Percentiles rank a stretch among this genome's conserved stretches.
These are phyloP conservation scores for Pythium scleroteichum DNA, from an alignment of 352 stramenopile species.

Conservation along the genomic window DNA sequence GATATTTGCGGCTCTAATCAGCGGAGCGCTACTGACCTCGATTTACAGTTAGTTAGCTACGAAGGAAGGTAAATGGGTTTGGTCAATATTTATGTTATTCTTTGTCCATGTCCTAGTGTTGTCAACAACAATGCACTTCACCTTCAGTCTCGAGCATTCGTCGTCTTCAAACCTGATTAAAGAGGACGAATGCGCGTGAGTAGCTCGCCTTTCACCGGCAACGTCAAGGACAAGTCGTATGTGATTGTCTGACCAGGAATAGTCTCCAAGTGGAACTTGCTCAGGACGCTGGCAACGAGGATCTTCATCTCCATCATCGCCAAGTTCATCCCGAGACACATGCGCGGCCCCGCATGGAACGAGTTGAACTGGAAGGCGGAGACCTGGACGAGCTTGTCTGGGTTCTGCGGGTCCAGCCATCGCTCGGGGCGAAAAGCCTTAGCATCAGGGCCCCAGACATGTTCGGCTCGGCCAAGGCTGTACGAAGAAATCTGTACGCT, in stretches of 20 bases:
- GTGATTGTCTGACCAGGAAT: conserved; percentile 22
- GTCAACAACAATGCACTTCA: no score
- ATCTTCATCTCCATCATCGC: conserved; percentile 58
- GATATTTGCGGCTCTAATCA: no score
- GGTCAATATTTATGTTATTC: conserved; percentile 5
- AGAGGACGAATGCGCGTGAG: conserved; percentile 11
- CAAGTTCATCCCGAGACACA: conserved; percentile 49
- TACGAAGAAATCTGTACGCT: conserved; percentile 35
- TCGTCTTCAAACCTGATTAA: conserved; percentile 1
- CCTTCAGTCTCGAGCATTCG: not conserved
- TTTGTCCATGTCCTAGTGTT: no score
- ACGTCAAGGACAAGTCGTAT: conserved; percentile 29
- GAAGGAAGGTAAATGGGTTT: no score
- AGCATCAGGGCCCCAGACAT: conserved; percentile 38
- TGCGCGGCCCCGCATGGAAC: conserved; percentile 48
- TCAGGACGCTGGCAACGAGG: conserved; percentile 36
- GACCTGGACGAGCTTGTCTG: conserved; percentile 19
- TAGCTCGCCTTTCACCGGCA: conserved; percentile 23
- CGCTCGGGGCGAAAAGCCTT: conserved; percentile 34
- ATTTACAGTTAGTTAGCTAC: no score
- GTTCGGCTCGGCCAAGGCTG: conserved; percentile 25
- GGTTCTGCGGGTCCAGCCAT: conserved; percentile 24
- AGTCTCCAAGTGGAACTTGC: conserved; percentile 35
- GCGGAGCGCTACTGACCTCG: no score
- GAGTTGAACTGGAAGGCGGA: conserved; percentile 45